Conservation (phyloP, 768 basidiomycete species). For the Leccinellum rugosiceps region DNA sequence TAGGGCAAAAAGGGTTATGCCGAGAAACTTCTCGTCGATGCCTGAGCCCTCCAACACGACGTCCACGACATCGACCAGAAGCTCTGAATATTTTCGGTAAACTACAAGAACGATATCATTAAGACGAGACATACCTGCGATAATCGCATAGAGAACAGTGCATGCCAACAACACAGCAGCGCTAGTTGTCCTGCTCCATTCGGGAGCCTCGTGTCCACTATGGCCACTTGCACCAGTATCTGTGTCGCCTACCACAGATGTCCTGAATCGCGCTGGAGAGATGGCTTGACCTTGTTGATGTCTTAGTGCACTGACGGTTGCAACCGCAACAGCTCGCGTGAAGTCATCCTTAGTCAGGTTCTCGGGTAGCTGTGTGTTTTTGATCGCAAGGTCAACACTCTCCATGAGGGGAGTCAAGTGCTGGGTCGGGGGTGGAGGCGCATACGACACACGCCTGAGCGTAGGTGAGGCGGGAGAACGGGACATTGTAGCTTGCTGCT, state of each 20-base stretch:
- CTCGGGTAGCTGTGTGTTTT: constrained; percentile 53
- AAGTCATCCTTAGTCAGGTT: constrained; percentile 84
- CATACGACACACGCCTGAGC: constrained; percentile 56
- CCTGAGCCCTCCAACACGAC: constrained; percentile 86
- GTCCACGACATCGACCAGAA: constrained; percentile 94
- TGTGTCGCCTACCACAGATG: constrained; percentile 34
- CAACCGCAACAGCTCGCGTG: constrained; percentile 89
- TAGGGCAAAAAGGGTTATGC: constrained; percentile 92
- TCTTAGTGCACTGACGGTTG: constrained; percentile 86
- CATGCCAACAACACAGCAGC: constrained; percentile 87
- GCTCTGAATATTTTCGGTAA: constrained; percentile 49
- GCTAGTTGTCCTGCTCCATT: constrained; percentile 90
- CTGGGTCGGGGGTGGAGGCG: constrained; percentile 34
- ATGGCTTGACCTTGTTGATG: constrained; percentile 65
- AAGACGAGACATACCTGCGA: constrained; percentile 69
- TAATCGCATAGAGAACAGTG: constrained; percentile 90
- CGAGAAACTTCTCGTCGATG: constrained; percentile 96
- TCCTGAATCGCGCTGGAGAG: constrained; percentile 46
- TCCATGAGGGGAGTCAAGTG: constrained; percentile 66
- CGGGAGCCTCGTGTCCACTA: constrained; percentile 91
- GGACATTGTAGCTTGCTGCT: constrained; percentile 15
- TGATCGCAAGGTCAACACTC: constrained; percentile 75
- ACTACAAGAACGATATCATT: background rate
- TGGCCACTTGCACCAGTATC: constrained; percentile 55
- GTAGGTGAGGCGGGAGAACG: constrained; percentile 41